Evolutionary conservation across 192 early-diverging fungal genomes (phyloP), one percentile per base, ranked within the genome.

Genomic region (Fimicolochytrium jonesii): DNA sequence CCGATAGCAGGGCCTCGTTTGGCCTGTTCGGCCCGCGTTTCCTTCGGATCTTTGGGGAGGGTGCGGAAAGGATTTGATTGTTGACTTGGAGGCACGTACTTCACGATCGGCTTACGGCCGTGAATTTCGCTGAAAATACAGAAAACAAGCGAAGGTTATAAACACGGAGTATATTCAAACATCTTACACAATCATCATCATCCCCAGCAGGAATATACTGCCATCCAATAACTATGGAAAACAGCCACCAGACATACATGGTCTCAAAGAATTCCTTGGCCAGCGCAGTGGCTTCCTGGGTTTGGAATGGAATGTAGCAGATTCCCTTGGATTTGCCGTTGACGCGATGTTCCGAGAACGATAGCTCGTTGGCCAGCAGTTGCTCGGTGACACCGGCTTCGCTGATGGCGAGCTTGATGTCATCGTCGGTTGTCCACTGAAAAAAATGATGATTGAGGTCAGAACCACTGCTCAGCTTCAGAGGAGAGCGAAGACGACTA

Each of bases 301-400:
- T 59, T 33, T 47, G 49, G 50, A 75, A 75, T 39, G 55, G 55
- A 6, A 75, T 25, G 42, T 54, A 75, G 51, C 64, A 65, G 9
- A 59, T 45, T 22, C 73, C 73, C 10, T 64, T 72, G 28, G 73
- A 75, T 51, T 75, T 75, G 33, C 73, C 73, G 58, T 70, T 75
- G 20, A 61, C 54, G 2, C 62, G 52, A 23, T 64, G 66, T 52
- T 75, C 73, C 0, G 28, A 33, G 37, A 75, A 75, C 17, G 64
- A 47, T 0, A 75, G 22, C 51, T 73, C 69, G 30, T 17, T 42
- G 6, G 26, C 18, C 7, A 71, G 1, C 31, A 71, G 62, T 15
- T 60, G 25, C 18, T 66, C 63, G 13, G 25, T 11, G 6, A 60
- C 48, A 1, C 69, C 70, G n/a, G 70, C 64, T 28, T 72, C 65